Percentiles rank a stretch among this genome's conserved stretches.
These are phyloP conservation scores for Neurospora sp. DNA, from an alignment of 495 filamentous ascomycete genomes.

Conservation along the genomic window DNA sequence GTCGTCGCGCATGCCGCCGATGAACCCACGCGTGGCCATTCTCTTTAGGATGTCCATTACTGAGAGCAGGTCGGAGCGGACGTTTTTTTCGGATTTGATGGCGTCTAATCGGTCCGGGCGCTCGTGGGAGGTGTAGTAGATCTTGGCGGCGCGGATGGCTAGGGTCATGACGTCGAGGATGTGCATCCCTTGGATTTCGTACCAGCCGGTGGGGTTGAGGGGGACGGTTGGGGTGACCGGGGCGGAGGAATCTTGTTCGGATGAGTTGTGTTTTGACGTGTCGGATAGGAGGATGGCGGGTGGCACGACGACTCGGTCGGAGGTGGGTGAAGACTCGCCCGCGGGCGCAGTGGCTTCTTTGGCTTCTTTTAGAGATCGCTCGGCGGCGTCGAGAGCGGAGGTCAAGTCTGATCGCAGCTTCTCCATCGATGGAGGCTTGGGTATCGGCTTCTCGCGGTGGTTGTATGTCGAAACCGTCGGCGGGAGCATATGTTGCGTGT, in stretches of 20 bases:
- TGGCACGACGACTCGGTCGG: conserved; percentile 20
- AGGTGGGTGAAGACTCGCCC: conserved; percentile 1
- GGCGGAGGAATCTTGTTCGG: not conserved
- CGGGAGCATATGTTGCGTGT: conserved; percentile 64
- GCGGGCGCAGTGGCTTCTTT: conserved; percentile 17
- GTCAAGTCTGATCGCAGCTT: conserved; percentile 67
- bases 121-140: conserved; percentile 87
- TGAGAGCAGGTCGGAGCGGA: conserved; percentile 68
- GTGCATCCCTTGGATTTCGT: conserved; percentile 84
- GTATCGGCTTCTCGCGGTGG: conserved; percentile 71
- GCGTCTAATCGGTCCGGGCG: conserved; percentile 69
- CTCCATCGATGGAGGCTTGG: conserved; percentile 74
- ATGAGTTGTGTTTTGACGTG: not conserved
- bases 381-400: conserved; percentile 52
- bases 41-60: conserved; percentile 84
- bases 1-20: conserved; percentile 64
- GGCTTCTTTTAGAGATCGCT: conserved; percentile 50
- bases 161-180: conserved; percentile 86
- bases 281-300: not conserved
- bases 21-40: conserved; percentile 81
- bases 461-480: conserved; percentile 95
- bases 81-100: conserved; percentile 73
- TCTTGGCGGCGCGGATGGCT: conserved; percentile 86
- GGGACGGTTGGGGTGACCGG: not conserved
- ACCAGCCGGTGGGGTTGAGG: conserved; percentile 43